Base-by-base conservation (phyloP, 1,139 yeast species). In the Protomyces pachydermus region DNA sequence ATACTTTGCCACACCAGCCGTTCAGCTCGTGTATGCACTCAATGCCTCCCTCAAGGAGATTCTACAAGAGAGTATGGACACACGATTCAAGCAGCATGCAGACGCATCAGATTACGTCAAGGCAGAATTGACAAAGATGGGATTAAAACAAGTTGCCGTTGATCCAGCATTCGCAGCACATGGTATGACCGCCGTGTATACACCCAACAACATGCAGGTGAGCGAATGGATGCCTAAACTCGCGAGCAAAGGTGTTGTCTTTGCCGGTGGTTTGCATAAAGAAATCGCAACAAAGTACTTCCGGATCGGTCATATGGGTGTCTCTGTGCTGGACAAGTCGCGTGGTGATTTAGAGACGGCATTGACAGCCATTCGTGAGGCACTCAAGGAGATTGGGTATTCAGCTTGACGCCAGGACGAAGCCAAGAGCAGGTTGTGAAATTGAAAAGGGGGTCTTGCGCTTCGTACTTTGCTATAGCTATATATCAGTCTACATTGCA, bases 301-400 rank as follows among this genome's bases (percentile, higher is more conserved):
- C 79, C 84, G 98, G 77, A 85, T 91, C 67, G 98, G 98, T 38
- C 98, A 91, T 77, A 91, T 91, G 98, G 97, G 97, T 69, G 84
- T 83, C 56, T 77, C 84, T 65, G 79, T 81, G 57, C 79, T 81
- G 60, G 77, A 77, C 66, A 75, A 71, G 54, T 74, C 76, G 65
- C 74, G 77, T 65, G 70, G 71, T n/a, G 82, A 80, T 70, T 72
- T 80, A 34, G 78, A 77, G 57, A 71, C 72, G 53, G 79, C 79
- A 38, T 75, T 76, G 62, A 70, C 72, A 20, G 80, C 78, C 32
- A 75, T 81, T 63, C 76, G 77, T 66, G 76, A 74, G 51, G 69
- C 81, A 10, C 71, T 80, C 46, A 71, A 71, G 45, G 80, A 80
- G 68, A 73, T 79, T 65, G 65, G 55, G 10, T 53, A 60, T 38